phyloP scores from a whole-genome alignment of 305 asterid species.

The Plantago lanceolata region DNA sequence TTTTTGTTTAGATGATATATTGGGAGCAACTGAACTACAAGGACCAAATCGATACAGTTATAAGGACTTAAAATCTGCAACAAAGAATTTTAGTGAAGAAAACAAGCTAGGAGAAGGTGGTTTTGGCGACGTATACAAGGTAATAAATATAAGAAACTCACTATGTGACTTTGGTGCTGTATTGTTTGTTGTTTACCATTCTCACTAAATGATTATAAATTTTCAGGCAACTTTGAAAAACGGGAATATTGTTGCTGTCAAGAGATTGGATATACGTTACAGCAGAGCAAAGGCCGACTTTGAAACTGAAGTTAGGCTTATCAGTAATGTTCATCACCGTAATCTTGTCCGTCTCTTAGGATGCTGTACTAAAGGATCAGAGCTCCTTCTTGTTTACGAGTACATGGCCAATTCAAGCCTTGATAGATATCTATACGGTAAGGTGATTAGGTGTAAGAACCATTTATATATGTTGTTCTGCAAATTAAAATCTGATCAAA shows the following conservation, averaged over 20 bases:
- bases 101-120: constrained; percentile 84
- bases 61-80: constrained; percentile 64
- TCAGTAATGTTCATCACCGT: constrained; percentile 89
- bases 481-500: neutral
- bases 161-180: neutral
- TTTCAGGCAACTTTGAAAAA: constrained; percentile 66
- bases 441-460: neutral
- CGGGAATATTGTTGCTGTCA: constrained; percentile 68
- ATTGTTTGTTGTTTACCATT: neutral
- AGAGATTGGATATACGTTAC: constrained; percentile 48
- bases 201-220: neutral
- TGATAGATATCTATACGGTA: constrained; percentile 68
- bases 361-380: constrained; percentile 62
- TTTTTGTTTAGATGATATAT: constrained; percentile 39
- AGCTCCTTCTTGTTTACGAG: constrained; percentile 65
- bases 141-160: constrained; percentile 26
- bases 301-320: constrained; percentile 72
- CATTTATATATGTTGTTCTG: neutral
- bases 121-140: constrained; percentile 85
- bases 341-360: constrained; percentile 79
- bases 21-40: constrained; percentile 75
- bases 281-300: constrained; percentile 68
- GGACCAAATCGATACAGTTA: constrained; percentile 60
- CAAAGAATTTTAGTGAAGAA: constrained; percentile 59
- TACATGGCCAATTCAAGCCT: constrained; percentile 90